phyloP scores from a whole-genome alignment of 306 rosid genomes.

The Cucurbita argyrosperma region DNA sequence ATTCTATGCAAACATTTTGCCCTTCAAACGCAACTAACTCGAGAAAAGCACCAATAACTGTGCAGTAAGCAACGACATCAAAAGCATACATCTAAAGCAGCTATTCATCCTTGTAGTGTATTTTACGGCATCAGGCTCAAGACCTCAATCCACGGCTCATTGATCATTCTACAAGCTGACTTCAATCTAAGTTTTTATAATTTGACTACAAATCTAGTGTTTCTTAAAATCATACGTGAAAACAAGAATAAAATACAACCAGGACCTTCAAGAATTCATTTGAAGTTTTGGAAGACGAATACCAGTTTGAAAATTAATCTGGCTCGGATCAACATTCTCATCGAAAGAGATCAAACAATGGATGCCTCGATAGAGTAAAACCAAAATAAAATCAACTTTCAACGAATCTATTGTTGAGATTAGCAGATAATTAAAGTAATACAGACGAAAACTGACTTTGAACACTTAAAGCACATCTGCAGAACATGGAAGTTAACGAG shows the following conservation, averaged over 20 bases:
- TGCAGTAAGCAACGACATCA: slow-evolving; percentile 68
- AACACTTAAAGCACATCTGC: background rate
- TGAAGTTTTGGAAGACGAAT: background rate
- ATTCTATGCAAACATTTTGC: slow-evolving; percentile 30
- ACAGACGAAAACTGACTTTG: background rate
- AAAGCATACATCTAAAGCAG: slow-evolving; percentile 43
- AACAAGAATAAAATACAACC: background rate
- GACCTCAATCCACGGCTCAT: slow-evolving; percentile 21
- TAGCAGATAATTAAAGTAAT: background rate
- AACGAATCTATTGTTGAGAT: background rate
- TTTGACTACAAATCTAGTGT: slow-evolving; percentile 18
- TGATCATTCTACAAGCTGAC: slow-evolving; percentile 29
- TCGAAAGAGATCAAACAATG: background rate
- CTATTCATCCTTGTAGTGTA: no score
- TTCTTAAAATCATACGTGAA: background rate
- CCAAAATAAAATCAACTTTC: background rate
- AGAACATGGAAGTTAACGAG: background rate
- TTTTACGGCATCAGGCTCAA: no score
- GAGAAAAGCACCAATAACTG: slow-evolving; percentile 44
- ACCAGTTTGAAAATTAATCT: background rate
- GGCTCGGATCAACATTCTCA: background rate
- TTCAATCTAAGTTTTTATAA: slow-evolving; percentile 43
- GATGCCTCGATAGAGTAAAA: background rate
- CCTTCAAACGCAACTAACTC: slow-evolving; percentile 48
- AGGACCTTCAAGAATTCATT: background rate